phyloP scores from a whole-genome alignment of 2,329 filamentous ascomycete genomes.

The Aspergillus pseudoviridinutans region DNA sequence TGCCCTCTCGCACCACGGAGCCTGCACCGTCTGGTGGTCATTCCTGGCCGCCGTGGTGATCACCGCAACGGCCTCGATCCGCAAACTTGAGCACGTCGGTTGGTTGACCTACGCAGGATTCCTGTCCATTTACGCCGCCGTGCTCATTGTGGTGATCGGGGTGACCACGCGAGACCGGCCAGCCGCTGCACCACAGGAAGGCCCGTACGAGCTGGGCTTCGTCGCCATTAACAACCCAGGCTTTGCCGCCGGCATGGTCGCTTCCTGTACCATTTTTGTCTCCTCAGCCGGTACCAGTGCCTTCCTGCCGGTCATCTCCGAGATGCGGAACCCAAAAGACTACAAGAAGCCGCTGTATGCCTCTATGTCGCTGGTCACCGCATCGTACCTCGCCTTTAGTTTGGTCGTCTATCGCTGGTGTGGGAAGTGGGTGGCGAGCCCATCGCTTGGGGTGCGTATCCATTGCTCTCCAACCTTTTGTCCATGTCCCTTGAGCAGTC shows the following conservation, averaged over 20 bases:
- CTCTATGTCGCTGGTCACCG: constrained; percentile 56
- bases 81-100: constrained; percentile 57
- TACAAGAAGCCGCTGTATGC: constrained; percentile 58
- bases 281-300: constrained; percentile 56
- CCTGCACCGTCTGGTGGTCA: constrained; percentile 58
- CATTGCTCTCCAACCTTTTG: neutral
- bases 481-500: neutral
- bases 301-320: constrained; percentile 61
- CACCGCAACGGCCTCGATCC: constrained; percentile 45
- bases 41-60: constrained; percentile 50
- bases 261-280: constrained; percentile 56
- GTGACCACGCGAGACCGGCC: constrained; percentile 56
- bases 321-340: constrained; percentile 59
- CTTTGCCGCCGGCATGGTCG: constrained; percentile 57
- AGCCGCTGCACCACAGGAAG: constrained; percentile 57
- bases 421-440: constrained; percentile 7
- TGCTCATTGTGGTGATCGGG: constrained; percentile 55
- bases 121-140: constrained; percentile 53
- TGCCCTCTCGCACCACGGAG: constrained; percentile 53
- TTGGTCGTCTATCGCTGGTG: constrained; percentile 12
- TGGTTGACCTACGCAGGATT: constrained; percentile 62
- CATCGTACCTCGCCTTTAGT: constrained; percentile 53
- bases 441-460: constrained; percentile 2
- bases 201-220: constrained; percentile 58
- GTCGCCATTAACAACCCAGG: constrained; percentile 52